A percentile compares a stretch with the other conserved stretches of the same genome.
phyloP scores from a whole-genome alignment of 2,329 filamentous ascomycete genomes.

The Pyrenophora tritici-repentis region DNA sequence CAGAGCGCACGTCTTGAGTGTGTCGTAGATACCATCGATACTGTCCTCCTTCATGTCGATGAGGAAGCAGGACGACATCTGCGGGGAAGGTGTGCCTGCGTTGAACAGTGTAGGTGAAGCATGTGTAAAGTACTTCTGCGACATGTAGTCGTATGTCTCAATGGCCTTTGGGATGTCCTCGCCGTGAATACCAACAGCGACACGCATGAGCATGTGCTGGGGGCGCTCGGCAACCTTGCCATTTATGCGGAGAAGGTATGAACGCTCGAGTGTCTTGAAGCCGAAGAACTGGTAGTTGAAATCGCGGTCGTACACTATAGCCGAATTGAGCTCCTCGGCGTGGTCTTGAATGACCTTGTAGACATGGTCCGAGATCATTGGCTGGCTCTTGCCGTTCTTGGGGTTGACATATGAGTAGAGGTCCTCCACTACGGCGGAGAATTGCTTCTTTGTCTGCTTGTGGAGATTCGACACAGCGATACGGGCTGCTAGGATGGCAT shows the following conservation, averaged over 20 bases:
- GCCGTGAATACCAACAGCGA: slow-evolving; percentile 94
- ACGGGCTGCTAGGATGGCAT: slow-evolving; percentile 95
- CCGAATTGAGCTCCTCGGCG: slow-evolving; percentile 95
- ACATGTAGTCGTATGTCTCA: slow-evolving; percentile 99
- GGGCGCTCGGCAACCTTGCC: slow-evolving; percentile 96
- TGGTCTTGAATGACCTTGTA: slow-evolving; percentile 95
- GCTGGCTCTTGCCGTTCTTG: slow-evolving; percentile 79
- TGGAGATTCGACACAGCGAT: slow-evolving; percentile 99
- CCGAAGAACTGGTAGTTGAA: slow-evolving; percentile 99
- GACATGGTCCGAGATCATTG: slow-evolving; percentile 92
- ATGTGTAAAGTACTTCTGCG: slow-evolving; percentile 97
- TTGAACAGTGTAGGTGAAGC: slow-evolving; percentile 98
- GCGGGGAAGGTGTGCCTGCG: slow-evolving; percentile 90
- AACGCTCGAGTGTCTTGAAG: slow-evolving; percentile 98
- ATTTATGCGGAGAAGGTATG: slow-evolving; percentile 92
- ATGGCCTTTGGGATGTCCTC: slow-evolving; percentile 92
- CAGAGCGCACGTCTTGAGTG: slow-evolving; percentile 98
- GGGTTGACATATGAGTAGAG: slow-evolving; percentile 97
- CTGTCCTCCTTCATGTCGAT: slow-evolving; percentile 99
- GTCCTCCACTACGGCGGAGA: slow-evolving; percentile 91
- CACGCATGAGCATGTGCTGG: slow-evolving; percentile 99
- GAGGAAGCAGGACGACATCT: slow-evolving; percentile 97
- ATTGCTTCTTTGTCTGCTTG: slow-evolving; percentile 99
- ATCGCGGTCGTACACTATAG: slow-evolving; percentile 98
- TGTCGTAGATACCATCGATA: slow-evolving; percentile 99